Percentiles rank a stretch among this genome's conserved stretches.
phyloP scores from a whole-genome alignment of 495 filamentous ascomycete genomes.

The Penicillium riverlandense region DNA sequence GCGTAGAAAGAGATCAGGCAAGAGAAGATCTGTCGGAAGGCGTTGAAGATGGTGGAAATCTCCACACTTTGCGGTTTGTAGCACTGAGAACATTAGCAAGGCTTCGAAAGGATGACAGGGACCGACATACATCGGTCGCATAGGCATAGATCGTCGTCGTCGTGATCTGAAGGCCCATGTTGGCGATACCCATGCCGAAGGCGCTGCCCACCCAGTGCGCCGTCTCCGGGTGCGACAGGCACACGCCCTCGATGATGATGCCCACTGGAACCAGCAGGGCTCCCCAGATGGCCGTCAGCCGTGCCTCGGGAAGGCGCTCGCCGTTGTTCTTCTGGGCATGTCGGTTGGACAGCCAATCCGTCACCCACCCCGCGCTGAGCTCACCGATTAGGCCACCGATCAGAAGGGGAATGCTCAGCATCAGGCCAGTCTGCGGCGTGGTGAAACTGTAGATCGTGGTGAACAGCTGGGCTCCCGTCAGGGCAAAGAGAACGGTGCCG shows the following conservation, averaged over 20 bases:
- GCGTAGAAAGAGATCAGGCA: too few relatives aligned
- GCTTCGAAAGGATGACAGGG: too few relatives aligned
- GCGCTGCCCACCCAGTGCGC: conserved; percentile 12
- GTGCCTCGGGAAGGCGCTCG: conserved; percentile 19
- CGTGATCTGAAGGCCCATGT: conserved; percentile 20
- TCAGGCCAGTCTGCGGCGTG: conserved; percentile 20
- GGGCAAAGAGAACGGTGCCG: conserved; percentile 20
- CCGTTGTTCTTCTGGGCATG: conserved; percentile 14
- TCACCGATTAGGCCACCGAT: conserved; percentile 25
- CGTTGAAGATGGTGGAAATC: too few relatives aligned
- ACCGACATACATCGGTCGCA: not conserved
- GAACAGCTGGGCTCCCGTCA: conserved; percentile 16
- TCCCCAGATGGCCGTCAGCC: conserved; percentile 15
- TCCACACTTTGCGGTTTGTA: too few relatives aligned
- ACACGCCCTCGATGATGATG: conserved; percentile 16
- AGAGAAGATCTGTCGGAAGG: too few relatives aligned
- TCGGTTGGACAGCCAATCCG: conserved; percentile 18
- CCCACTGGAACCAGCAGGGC: conserved; percentile 14
- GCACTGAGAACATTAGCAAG: too few relatives aligned
- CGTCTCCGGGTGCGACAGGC: conserved; percentile 6
- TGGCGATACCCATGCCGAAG: conserved; percentile 23
- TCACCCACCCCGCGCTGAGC: conserved; percentile 19
- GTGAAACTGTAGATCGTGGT: conserved; percentile 17
- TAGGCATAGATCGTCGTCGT: conserved; percentile 12
- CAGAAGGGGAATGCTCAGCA: conserved; percentile 18